Conservation (phyloP, 2,329 filamentous ascomycete species). For the Venturia carpophila region DNA sequence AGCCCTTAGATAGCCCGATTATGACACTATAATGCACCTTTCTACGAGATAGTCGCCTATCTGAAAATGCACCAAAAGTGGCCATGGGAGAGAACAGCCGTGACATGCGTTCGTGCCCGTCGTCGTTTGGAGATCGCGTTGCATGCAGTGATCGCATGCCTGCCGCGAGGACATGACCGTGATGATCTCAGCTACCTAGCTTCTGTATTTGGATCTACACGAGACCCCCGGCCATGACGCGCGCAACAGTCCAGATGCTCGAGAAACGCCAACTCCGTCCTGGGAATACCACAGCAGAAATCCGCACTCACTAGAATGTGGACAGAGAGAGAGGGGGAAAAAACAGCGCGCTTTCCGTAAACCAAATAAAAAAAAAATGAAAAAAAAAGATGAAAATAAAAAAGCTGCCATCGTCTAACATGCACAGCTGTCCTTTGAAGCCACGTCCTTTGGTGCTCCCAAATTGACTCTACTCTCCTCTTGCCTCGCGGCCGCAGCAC, state of each 20-base stretch:
- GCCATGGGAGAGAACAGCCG: too few relatives aligned
- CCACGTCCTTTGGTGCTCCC: slow-evolving; percentile 11
- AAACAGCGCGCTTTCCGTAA: too few relatives aligned
- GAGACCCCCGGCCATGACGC: too few relatives aligned
- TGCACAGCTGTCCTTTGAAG: slow-evolving; percentile 18
- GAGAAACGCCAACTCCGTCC: slow-evolving; percentile 4
- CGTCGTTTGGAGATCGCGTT: too few relatives aligned
- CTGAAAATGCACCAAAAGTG: too few relatives aligned
- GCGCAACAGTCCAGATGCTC: background rate
- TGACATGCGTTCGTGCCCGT: too few relatives aligned
- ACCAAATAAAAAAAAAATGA: background rate
- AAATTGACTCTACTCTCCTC: slow-evolving; percentile 69
- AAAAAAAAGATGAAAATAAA: too few relatives aligned
- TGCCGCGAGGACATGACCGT: background rate
- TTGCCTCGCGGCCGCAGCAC: slow-evolving; percentile 46
- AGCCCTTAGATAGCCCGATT: background rate
- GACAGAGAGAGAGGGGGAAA: too few relatives aligned
- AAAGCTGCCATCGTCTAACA: slow-evolving; percentile 13
- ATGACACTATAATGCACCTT: background rate
- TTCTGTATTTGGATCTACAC: background rate
- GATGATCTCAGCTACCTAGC: background rate
- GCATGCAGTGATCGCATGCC: too few relatives aligned
- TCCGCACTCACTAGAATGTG: background rate
- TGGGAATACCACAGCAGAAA: slow-evolving; percentile 5
- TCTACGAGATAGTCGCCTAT: too few relatives aligned